phyloP scores from a whole-genome alignment of 495 filamentous ascomycete species.

The Aspergillus bertholletiae region DNA sequence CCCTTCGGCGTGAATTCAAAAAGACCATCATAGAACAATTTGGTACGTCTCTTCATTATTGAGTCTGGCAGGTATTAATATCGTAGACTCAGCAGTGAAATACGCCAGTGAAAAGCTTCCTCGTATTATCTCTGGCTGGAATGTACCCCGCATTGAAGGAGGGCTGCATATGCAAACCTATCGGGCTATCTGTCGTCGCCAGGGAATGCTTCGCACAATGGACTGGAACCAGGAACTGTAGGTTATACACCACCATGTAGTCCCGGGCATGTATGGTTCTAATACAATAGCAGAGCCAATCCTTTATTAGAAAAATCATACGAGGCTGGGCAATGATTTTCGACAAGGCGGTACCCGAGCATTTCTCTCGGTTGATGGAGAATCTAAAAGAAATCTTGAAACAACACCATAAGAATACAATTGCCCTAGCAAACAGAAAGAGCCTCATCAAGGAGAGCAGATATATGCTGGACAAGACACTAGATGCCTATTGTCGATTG shows the following conservation, averaged over 20 bases:
- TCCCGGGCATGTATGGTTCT: no score
- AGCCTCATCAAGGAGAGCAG: not conserved
- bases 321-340: not conserved
- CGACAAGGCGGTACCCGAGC: not conserved
- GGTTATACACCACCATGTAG: no score
- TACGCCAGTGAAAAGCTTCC: not conserved
- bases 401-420: no score
- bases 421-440: no score
- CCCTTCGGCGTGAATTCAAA: not conserved
- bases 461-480: not conserved
- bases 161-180: slow-evolving; percentile 57
- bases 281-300: slow-evolving; percentile 28
- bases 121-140: slow-evolving; percentile 47
- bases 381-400: no score
- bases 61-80: not conserved
- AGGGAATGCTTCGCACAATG: slow-evolving; percentile 29
- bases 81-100: not conserved
- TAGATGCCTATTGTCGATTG: not conserved
- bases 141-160: slow-evolving; percentile 33
- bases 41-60: not conserved
- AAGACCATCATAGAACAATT: not conserved
- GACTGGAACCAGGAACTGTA: slow-evolving; percentile 46
- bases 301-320: slow-evolving; percentile 24
- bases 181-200: slow-evolving; percentile 55
- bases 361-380: not conserved